Percentiles rank a stretch among this genome's conserved stretches.
Evolutionary conservation across 495 filamentous ascomycete genomes (phyloP).

Genomic region (Penicillium chermesinum): DNA sequence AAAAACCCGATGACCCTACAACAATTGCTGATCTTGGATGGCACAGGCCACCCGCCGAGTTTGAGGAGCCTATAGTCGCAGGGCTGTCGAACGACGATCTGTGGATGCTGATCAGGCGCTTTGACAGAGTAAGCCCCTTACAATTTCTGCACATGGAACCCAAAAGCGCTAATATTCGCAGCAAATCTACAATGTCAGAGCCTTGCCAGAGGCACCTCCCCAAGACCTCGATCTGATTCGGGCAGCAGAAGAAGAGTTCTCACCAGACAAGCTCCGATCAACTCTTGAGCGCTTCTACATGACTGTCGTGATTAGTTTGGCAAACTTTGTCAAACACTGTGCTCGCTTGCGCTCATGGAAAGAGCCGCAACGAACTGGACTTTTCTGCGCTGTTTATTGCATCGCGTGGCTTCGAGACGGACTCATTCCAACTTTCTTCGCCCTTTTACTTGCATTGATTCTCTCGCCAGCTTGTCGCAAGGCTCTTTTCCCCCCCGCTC

Average conservation of each 20-base stretch:
- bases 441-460: slow-evolving; percentile 60
- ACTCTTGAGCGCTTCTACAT: slow-evolving; percentile 81
- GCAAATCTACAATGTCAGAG: slow-evolving; percentile 89
- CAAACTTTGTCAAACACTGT: slow-evolving; percentile 65
- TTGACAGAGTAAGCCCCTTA: slow-evolving; percentile 16
- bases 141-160: neutral
- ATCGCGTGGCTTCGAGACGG: slow-evolving; percentile 70
- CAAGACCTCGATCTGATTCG: slow-evolving; percentile 76
- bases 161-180: slow-evolving; percentile 21
- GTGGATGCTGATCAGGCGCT: slow-evolving; percentile 59
- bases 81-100: slow-evolving; percentile 72
- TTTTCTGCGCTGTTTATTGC: slow-evolving; percentile 64
- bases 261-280: slow-evolving; percentile 75
- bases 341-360: slow-evolving; percentile 74
- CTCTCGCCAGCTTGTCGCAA: slow-evolving; percentile 57
- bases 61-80: slow-evolving; percentile 60
- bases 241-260: slow-evolving; percentile 79
- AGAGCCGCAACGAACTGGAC: slow-evolving; percentile 63
- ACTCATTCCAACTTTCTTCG: slow-evolving; percentile 53
- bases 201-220: slow-evolving; percentile 46
- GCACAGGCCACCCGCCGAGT: slow-evolving; percentile 54
- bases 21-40: slow-evolving; percentile 69
- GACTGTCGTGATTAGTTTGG: slow-evolving; percentile 64
- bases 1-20: slow-evolving; percentile 35
- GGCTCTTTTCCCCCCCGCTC: slow-evolving; percentile 71